Conservation (phyloP, 2,329 filamentous ascomycete species). For the Trichoderma cornu-damae region DNA sequence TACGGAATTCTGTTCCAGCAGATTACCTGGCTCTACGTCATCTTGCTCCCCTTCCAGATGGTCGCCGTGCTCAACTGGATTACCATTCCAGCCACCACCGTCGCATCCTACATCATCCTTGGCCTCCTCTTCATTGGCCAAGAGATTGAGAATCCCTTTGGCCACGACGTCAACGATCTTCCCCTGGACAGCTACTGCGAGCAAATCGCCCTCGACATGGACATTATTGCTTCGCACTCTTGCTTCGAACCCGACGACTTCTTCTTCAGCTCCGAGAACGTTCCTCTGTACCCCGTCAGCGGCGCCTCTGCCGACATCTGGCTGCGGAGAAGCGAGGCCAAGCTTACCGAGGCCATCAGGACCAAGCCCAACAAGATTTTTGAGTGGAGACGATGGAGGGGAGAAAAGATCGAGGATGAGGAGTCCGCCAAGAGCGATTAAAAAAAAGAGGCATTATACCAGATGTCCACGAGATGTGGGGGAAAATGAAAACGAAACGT, state of each 20-base stretch:
- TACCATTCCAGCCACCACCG: slow-evolving; percentile 69
- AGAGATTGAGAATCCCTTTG: slow-evolving; percentile 83
- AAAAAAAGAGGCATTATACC: neutral
- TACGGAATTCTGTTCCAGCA: slow-evolving; percentile 79
- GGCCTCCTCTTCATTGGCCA: slow-evolving; percentile 68
- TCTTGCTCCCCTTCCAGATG: slow-evolving; percentile 78
- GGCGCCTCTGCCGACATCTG: slow-evolving; percentile 35
- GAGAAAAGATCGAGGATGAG: neutral
- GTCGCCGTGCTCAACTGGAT: slow-evolving; percentile 60
- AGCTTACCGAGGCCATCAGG: slow-evolving; percentile 37
- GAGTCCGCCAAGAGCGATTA: slow-evolving; percentile 14
- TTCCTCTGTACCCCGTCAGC: slow-evolving; percentile 53
- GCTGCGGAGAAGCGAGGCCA: slow-evolving; percentile 39
- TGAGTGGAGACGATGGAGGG: slow-evolving; percentile 26
- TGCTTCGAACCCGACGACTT: slow-evolving; percentile 31
- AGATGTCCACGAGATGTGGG: neutral
- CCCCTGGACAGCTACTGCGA: slow-evolving; percentile 72
- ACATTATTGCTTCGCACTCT: slow-evolving; percentile 59
- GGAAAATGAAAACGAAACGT: neutral
- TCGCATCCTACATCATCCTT: slow-evolving; percentile 75
- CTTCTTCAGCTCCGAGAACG: slow-evolving; percentile 38
- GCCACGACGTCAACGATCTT: slow-evolving; percentile 76
- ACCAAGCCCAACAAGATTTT: slow-evolving; percentile 38
- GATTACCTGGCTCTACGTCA: slow-evolving; percentile 79
- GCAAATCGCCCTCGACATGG: slow-evolving; percentile 67